Conservation (phyloP, 768 basidiomycete genomes). For the Hypholoma fasciculare region DNA sequence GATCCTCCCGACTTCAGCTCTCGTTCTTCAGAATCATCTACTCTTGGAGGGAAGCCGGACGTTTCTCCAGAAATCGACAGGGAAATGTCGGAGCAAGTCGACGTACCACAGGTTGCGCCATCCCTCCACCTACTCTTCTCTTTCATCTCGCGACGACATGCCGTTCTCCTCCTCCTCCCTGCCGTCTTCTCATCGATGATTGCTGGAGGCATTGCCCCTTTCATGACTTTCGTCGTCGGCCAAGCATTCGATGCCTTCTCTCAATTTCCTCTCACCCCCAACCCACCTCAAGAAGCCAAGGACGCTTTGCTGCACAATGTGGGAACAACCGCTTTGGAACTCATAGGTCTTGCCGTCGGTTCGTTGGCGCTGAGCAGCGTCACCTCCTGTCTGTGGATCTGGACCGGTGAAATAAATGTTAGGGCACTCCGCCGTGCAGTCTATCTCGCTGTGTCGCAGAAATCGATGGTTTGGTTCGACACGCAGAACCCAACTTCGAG, state of each 20-base stretch:
- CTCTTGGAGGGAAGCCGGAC: no score
- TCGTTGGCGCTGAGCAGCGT: constrained; percentile 72
- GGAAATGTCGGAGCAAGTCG: background rate
- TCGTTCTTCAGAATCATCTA: no score
- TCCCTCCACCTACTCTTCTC: constrained; percentile 68
- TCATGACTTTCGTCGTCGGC: constrained; percentile 85
- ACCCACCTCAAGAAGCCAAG: constrained; percentile 38
- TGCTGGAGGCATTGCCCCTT: constrained; percentile 74
- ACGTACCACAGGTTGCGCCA: constrained; percentile 30
- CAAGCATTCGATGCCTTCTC: constrained; percentile 77
- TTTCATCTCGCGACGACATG: constrained; percentile 57
- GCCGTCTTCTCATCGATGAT: constrained; percentile 60
- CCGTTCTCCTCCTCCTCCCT: constrained; percentile 60
- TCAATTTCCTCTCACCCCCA: constrained; percentile 49
- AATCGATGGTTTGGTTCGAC: constrained; percentile 94
- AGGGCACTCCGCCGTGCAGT: constrained; percentile 65
- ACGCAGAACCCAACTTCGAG: constrained; percentile 49
- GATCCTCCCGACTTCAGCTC: no score
- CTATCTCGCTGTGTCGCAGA: constrained; percentile 63
- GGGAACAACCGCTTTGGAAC: constrained; percentile 61
- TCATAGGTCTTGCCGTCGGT: constrained; percentile 64
- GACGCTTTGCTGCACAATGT: constrained; percentile 55
- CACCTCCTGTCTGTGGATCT: constrained; percentile 83
- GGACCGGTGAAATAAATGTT: constrained; percentile 81
- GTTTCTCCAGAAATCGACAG: no score